Conservation (phyloP, 495 filamentous ascomycete genomes). For the Hypoxylon subgilvum region DNA sequence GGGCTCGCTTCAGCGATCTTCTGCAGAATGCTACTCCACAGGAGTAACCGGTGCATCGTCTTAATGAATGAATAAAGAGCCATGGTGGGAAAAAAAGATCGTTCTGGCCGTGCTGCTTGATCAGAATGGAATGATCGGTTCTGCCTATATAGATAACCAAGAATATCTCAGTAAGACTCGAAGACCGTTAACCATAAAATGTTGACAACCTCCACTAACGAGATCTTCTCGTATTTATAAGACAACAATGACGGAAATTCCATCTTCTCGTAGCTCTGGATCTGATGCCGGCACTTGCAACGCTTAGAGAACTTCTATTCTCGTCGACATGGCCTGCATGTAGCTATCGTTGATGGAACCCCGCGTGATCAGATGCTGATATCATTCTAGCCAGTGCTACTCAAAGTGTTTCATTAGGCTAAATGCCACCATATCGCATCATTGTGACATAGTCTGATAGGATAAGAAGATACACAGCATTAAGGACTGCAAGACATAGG, state of each 20-base stretch:
- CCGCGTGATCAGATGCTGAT: constrained; percentile 1
- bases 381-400: constrained; percentile 5
- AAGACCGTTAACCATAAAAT: neutral
- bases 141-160: neutral
- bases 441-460: constrained; percentile 23
- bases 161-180: too few relatives aligned
- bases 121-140: too few relatives aligned
- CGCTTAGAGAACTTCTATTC: constrained; percentile 1
- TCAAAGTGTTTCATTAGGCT: constrained; percentile 18
- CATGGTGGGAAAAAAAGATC: constrained; percentile 7
- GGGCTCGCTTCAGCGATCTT: constrained; percentile 3
- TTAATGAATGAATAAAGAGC: neutral
- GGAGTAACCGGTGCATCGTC: constrained; percentile 7
- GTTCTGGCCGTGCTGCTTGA: neutral
- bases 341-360: constrained; percentile 23
- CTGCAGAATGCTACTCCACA: constrained; percentile 9
- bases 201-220: neutral
- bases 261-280: neutral
- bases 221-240: constrained; percentile 9
- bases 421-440: constrained; percentile 28
- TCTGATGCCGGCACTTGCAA: constrained; percentile 24
- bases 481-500: neutral
- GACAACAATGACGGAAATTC: too few relatives aligned
- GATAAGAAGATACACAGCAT: neutral
- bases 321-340: constrained; percentile 8